Conservation (phyloP, 805 yeast genomes). For the Candida odintsovae region DNA sequence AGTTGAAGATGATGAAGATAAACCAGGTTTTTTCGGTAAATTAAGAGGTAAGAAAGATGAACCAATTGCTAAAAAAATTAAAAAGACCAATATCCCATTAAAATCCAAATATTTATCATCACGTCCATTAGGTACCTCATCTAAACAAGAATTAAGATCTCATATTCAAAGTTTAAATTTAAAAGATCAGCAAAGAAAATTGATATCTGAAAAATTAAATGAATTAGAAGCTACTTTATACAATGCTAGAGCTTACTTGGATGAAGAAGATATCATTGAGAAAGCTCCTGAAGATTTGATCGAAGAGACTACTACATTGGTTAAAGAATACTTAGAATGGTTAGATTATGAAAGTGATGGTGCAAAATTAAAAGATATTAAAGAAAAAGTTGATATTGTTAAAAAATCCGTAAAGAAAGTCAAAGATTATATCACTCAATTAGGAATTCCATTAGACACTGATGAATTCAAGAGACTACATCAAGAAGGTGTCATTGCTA, state of each 20-base stretch:
- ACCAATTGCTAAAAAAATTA: conserved; percentile 18
- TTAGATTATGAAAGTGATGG: conserved; percentile 64
- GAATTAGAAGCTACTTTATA: conserved; percentile 70
- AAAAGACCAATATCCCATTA: conserved; percentile 16
- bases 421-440: conserved; percentile 34
- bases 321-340: conserved; percentile 63
- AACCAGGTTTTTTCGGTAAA: conserved; percentile 14
- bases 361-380: conserved; percentile 35
- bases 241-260: conserved; percentile 54
- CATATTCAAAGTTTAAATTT: conserved; percentile 48
- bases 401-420: conserved; percentile 26
- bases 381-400: conserved; percentile 25
- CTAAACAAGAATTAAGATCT: conserved; percentile 38
- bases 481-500: conserved; percentile 35
- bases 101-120: conserved; percentile 34
- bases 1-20: conserved; percentile 5
- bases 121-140: conserved; percentile 42
- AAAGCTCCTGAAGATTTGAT: conserved; percentile 37
- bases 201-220: conserved; percentile 57
- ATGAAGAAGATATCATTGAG: conserved; percentile 40
- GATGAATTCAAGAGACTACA: conserved; percentile 39
- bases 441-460: conserved; percentile 40
- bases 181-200: conserved; percentile 49
- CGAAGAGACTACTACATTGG: conserved; percentile 30
- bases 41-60: conserved; percentile 16